These are phyloP conservation scores for Rhizophagus prolifer DNA, from an alignment of 192 early-diverging fungal species.

Conservation along the genomic window DNA sequence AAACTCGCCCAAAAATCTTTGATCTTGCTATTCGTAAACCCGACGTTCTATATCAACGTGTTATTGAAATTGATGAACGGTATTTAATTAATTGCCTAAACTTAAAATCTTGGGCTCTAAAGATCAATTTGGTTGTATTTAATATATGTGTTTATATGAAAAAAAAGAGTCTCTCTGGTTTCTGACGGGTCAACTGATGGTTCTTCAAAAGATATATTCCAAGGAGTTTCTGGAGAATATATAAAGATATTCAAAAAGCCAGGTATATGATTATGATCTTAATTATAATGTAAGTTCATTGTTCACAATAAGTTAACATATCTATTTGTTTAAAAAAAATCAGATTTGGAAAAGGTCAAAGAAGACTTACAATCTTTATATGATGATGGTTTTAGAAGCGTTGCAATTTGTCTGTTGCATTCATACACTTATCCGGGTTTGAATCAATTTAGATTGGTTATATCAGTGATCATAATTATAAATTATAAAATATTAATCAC, in stretches of 20 bases:
- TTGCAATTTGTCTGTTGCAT: constrained; percentile 94
- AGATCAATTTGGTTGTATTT: too few relatives aligned
- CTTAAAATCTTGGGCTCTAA: neutral
- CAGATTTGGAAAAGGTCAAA: constrained; percentile 59
- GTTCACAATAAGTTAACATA: neutral
- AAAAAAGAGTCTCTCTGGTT: constrained; percentile 70
- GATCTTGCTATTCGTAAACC: constrained; percentile 85
- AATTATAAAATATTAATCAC: neutral
- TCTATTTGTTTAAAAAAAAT: neutral
- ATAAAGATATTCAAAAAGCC: constrained; percentile 68
- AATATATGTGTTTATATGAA: too few relatives aligned
- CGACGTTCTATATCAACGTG: constrained; percentile 78
- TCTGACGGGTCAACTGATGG: constrained; percentile 62
- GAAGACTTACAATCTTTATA: constrained; percentile 60
- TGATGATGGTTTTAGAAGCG: constrained; percentile 74
- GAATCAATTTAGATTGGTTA: neutral
- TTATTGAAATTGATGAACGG: constrained; percentile 87
- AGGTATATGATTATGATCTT: constrained; percentile 40
- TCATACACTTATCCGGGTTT: constrained; percentile 83
- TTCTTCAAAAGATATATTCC: constrained; percentile 42
- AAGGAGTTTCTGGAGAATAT: constrained; percentile 87
- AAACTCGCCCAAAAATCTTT: constrained; percentile 92
- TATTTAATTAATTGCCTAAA: constrained; percentile 19
- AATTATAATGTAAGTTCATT: neutral
- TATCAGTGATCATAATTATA: constrained; percentile 4